Conservation (phyloP, 257 asterid species). For the Nicotiana obtusifolia region DNA sequence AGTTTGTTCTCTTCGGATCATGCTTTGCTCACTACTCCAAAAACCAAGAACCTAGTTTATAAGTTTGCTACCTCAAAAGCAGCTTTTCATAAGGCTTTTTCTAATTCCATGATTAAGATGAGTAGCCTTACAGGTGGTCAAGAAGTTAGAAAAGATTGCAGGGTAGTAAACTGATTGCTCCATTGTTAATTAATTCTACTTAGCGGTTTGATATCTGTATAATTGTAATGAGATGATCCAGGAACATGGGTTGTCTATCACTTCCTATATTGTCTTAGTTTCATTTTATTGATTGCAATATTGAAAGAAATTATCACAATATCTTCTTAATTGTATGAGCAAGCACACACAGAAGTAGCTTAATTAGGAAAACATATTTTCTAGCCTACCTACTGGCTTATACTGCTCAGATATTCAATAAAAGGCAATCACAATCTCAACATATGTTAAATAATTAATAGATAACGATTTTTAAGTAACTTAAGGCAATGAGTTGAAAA, state of each 20-base stretch:
- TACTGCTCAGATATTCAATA: too few relatives aligned
- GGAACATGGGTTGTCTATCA: constrained; percentile 2
- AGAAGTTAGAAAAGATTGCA: constrained; percentile 72
- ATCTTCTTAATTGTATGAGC: too few relatives aligned
- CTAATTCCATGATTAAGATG: constrained; percentile 75
- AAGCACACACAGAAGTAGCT: too few relatives aligned
- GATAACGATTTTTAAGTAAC: too few relatives aligned
- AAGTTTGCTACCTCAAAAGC: constrained; percentile 56
- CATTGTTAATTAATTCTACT: neutral
- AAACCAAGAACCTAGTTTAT: constrained; percentile 41
- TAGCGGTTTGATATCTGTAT: neutral
- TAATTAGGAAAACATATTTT: too few relatives aligned
- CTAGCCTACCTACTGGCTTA: too few relatives aligned
- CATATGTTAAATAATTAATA: too few relatives aligned
- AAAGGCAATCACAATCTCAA: too few relatives aligned
- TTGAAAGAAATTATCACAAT: too few relatives aligned
- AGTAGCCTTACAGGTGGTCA: constrained; percentile 81
- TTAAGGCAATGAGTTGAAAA: too few relatives aligned
- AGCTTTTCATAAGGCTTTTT: constrained; percentile 56
- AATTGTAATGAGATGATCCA: neutral
- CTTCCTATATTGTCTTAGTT: neutral
- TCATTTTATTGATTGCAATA: neutral
- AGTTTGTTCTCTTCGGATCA: constrained; percentile 69
- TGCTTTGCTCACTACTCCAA: constrained; percentile 47
- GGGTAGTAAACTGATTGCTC: constrained; percentile 45